Conservation (phyloP, 331 rosid species). For the Saraca asoca region DNA sequence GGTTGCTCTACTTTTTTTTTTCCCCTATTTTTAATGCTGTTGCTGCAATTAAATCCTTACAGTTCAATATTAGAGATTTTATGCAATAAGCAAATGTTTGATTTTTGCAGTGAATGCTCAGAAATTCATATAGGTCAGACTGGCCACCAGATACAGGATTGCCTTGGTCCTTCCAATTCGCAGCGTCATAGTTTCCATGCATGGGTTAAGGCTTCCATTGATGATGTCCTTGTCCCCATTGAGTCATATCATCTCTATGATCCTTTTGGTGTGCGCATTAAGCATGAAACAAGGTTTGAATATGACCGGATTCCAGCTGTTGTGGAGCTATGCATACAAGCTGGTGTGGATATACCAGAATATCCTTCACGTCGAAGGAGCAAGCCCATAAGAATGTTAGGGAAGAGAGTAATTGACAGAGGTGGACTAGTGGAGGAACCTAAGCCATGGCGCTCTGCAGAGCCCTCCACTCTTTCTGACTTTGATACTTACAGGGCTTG, state of each 20-base stretch:
- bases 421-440: slow-evolving; percentile 81
- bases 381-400: slow-evolving; percentile 72
- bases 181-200: slow-evolving; percentile 73
- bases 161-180: slow-evolving; percentile 60
- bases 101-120: slow-evolving; percentile 82
- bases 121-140: slow-evolving; percentile 79
- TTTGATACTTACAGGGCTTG: slow-evolving; percentile 73
- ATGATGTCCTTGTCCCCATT: slow-evolving; percentile 78
- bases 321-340: slow-evolving; percentile 95
- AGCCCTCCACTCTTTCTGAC: slow-evolving; percentile 54
- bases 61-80: slow-evolving; percentile 4
- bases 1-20: slow-evolving; percentile 6
- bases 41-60: slow-evolving; percentile 9
- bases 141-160: slow-evolving; percentile 73
- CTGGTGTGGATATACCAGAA: slow-evolving; percentile 92
- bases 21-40: slow-evolving; percentile 15
- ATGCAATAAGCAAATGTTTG: not conserved
- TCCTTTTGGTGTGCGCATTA: slow-evolving; percentile 88
- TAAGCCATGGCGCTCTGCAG: slow-evolving; percentile 50
- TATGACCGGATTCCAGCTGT: slow-evolving; percentile 92
- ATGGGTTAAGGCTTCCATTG: slow-evolving; percentile 87
- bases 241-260: slow-evolving; percentile 91
- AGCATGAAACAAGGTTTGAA: slow-evolving; percentile 79
- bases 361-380: slow-evolving; percentile 91
- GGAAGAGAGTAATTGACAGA: slow-evolving; percentile 71